phyloP scores from a whole-genome alignment of 345 rosid species.

The Nephelium lappaceum region DNA sequence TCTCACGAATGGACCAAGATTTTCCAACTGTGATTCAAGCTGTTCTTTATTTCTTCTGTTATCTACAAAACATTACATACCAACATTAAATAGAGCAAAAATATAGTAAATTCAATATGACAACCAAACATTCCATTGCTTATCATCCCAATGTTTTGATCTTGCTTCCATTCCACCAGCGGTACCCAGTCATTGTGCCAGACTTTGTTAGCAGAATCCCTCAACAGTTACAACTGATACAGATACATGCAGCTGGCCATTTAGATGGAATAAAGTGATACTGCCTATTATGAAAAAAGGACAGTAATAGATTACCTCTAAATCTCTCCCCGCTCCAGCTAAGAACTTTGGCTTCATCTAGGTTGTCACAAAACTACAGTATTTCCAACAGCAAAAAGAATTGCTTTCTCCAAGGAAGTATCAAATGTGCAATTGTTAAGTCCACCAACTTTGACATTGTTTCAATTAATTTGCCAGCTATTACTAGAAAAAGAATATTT shows the following conservation, averaged over 20 bases:
- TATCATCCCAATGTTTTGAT: constrained; percentile 97
- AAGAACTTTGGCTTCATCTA: constrained; percentile 92
- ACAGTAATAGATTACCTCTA: constrained; percentile 56
- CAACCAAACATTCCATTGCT: constrained; percentile 76
- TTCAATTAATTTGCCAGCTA: too few species aligned
- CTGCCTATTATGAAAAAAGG: constrained; percentile 16
- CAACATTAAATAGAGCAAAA: constrained; percentile 24
- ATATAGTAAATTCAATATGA: constrained; percentile 8
- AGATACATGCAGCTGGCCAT: constrained; percentile 24
- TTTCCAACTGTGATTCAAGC: constrained; percentile 73
- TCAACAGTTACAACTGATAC: constrained; percentile 90
- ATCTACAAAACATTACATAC: constrained; percentile 47
- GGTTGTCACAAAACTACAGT: constrained; percentile 94
- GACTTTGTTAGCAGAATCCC: constrained; percentile 91
- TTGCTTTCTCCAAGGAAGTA: constrained; percentile 88
- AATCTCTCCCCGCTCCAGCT: constrained; percentile 95
- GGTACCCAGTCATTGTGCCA: constrained; percentile 99
- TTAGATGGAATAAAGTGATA: constrained; percentile 24
- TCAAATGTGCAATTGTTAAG: constrained; percentile 88
- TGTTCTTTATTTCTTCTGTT: constrained; percentile 78
- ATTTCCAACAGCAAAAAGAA: constrained; percentile 95
- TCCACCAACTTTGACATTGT: constrained; percentile 22
- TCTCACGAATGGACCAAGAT: constrained; percentile 91
- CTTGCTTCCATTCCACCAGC: constrained; percentile 99
- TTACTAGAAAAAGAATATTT: too few species aligned